Conservation (phyloP, 352 stramenopile species). For the Phytophthora palmivora region DNA sequence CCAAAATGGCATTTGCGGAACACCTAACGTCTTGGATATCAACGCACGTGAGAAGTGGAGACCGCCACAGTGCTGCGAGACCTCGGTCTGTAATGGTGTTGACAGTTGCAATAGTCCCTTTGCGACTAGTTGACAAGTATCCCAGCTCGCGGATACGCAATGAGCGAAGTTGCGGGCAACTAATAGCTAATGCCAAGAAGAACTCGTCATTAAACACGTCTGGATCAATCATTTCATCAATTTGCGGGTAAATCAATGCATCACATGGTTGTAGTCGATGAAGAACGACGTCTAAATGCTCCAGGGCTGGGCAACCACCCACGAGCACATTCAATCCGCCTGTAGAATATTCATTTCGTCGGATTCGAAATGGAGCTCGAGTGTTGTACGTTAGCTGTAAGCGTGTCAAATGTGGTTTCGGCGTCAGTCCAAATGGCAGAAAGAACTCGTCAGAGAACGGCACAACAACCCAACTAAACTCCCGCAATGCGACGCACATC, state of each 20-base stretch:
- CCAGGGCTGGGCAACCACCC: conserved; percentile 34
- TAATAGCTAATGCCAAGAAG: conserved; percentile 26
- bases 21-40: conserved; percentile 52
- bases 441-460: conserved; percentile 78
- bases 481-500: conserved; percentile 45
- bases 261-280: conserved; percentile 56
- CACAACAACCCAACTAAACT: conserved; percentile 78
- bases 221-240: conserved; percentile 67
- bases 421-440: conserved; percentile 47
- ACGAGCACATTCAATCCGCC: conserved; percentile 46
- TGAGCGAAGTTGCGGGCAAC: conserved; percentile 35
- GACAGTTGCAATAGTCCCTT: conserved; percentile 23
- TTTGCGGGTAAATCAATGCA: conserved; percentile 56
- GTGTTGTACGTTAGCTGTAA: conserved; percentile 64
- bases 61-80: conserved; percentile 30
- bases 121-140: conserved; percentile 23
- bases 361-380: conserved; percentile 53
- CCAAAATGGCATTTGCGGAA: conserved; percentile 34
- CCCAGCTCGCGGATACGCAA: conserved; percentile 50
- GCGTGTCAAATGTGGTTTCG: conserved; percentile 46
- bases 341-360: conserved; percentile 58
- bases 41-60: conserved; percentile 29
- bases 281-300: conserved; percentile 55
- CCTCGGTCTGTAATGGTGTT: conserved; percentile 49
- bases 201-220: conserved; percentile 61